phyloP scores from a whole-genome alignment of 192 early-diverging fungal genomes.

The Dissophora ornata region DNA sequence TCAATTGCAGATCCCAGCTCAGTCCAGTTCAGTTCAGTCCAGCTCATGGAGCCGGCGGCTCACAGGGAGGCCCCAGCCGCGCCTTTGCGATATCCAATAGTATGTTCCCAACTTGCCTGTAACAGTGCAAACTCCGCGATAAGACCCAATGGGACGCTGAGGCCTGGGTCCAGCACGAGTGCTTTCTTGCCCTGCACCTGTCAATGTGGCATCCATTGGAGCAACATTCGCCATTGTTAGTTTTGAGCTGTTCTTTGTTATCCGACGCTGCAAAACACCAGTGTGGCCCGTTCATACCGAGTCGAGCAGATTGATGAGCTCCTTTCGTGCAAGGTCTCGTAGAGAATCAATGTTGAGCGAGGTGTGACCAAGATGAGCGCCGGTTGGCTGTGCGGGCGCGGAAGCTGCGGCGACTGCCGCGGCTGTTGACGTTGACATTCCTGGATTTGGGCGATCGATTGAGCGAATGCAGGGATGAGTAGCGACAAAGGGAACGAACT shows the following conservation, averaged over 20 bases:
- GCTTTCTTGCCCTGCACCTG: slow-evolving; percentile 91
- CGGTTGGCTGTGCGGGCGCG: slow-evolving; percentile 41
- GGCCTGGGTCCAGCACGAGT: slow-evolving; percentile 86
- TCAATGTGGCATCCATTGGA: no score
- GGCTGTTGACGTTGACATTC: slow-evolving; percentile 53
- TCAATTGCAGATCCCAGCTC: no score
- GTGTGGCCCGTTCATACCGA: no score
- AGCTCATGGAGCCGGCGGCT: no score
- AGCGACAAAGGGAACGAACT: neutral
- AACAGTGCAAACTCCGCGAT: slow-evolving; percentile 90
- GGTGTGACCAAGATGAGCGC: slow-evolving; percentile 64
- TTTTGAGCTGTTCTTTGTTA: no score
- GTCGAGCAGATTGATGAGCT: slow-evolving; percentile 78
- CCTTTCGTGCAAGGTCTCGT: slow-evolving; percentile 69
- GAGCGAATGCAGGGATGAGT: neutral
- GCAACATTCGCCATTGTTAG: no score
- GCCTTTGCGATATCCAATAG: neutral
- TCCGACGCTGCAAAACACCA: no score
- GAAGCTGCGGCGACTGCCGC: slow-evolving; percentile 52
- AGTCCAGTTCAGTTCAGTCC: no score
- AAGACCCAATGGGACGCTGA: slow-evolving; percentile 86
- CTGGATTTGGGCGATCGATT: no score
- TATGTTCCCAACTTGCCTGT: slow-evolving; percentile 62
- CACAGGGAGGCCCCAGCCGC: no score
- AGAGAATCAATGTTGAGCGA: slow-evolving; percentile 65